Percentiles rank a stretch among this genome's conserved stretches.
phyloP scores from a whole-genome alignment of 257 asterid species.

The Fraxinus anomala region DNA sequence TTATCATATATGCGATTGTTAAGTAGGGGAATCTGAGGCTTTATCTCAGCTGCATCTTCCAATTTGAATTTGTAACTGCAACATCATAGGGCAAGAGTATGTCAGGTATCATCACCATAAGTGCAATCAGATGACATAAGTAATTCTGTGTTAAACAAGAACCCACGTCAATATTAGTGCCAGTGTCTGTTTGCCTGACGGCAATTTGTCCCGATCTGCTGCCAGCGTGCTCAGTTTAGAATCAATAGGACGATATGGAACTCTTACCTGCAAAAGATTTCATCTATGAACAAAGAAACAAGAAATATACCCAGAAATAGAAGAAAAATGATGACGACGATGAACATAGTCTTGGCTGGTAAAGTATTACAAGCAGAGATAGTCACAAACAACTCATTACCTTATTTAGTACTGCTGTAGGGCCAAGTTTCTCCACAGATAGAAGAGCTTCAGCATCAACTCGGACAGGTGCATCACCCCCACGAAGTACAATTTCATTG shows the following conservation, averaged over 20 bases:
- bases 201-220: constrained; percentile 84
- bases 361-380: not conserved
- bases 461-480: constrained; percentile 92
- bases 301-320: constrained; percentile 13
- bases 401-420: constrained; percentile 82
- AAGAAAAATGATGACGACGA: constrained; percentile 13
- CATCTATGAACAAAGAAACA: constrained; percentile 23
- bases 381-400: constrained; percentile 39
- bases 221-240: constrained; percentile 77
- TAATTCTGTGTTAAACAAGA: constrained; percentile 23
- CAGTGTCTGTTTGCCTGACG: constrained; percentile 85
- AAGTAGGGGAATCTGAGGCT: constrained; percentile 83
- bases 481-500: constrained; percentile 75
- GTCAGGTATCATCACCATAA: constrained; percentile 24
- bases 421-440: constrained; percentile 80
- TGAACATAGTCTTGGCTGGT: not conserved
- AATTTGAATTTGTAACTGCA: constrained; percentile 88
- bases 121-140: constrained; percentile 12
- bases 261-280: constrained; percentile 66
- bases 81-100: constrained; percentile 33
- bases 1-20: constrained; percentile 95
- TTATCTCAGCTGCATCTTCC: constrained; percentile 85
- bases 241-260: constrained; percentile 83
- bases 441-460: constrained; percentile 86
- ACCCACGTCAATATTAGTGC: constrained; percentile 81